Evolutionary conservation across 495 filamentous ascomycete genomes (phyloP).

Genomic region (Penicillium flavigenum): DNA sequence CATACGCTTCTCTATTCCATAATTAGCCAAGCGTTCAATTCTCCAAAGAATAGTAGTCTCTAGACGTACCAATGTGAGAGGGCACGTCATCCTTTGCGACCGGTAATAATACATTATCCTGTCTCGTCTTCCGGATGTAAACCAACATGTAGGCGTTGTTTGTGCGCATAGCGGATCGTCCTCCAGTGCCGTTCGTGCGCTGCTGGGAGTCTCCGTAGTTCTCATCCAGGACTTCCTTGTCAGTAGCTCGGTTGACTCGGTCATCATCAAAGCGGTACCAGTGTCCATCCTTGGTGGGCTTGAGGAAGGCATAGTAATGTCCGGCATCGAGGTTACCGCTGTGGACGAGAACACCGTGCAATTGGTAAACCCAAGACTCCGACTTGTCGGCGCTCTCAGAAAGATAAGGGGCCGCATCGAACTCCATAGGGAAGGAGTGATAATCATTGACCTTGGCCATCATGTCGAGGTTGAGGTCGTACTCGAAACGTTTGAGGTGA

Average conservation of each 20-base stretch:
- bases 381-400: conserved; percentile 82
- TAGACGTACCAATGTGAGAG: conserved; percentile 68
- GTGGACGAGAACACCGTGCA: conserved; percentile 95
- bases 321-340: conserved; percentile 95
- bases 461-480: conserved; percentile 89
- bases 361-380: conserved; percentile 84
- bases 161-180: conserved; percentile 66
- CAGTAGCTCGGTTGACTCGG: conserved; percentile 86
- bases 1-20: conserved; percentile 58
- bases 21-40: conserved; percentile 3
- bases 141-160: conserved; percentile 96
- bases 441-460: conserved; percentile 99
- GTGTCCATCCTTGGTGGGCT: conserved; percentile 83
- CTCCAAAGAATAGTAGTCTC: not conserved
- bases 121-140: conserved; percentile 82
- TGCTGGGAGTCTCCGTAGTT: conserved; percentile 93
- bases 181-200: conserved; percentile 56
- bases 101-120: conserved; percentile 75
- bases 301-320: conserved; percentile 98
- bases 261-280: conserved; percentile 99
- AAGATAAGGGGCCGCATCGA: conserved; percentile 86
- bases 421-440: conserved; percentile 93
- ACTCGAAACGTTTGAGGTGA: conserved; percentile 97
- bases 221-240: conserved; percentile 89
- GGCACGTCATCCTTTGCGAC: conserved; percentile 77